Conservation (phyloP, 2,329 filamentous ascomycete species). For the Septoria petroselini region DNA sequence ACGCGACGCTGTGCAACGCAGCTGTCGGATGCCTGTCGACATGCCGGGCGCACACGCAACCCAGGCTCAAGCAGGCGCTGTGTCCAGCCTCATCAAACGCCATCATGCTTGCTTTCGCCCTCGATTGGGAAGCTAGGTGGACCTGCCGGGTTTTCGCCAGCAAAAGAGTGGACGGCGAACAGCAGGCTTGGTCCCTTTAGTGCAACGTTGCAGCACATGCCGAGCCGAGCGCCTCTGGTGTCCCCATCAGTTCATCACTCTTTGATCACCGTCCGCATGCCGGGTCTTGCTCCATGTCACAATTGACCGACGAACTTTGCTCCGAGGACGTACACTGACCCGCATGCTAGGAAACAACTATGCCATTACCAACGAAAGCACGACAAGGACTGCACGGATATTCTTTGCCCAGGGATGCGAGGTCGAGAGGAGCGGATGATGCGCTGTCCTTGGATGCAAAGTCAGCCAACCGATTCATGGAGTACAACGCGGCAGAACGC, state of each 20-base stretch:
- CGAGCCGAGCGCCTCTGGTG: conserved; percentile 14
- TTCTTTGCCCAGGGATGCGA: conserved; percentile 93
- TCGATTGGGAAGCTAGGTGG: conserved; percentile 4
- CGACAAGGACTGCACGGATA: conserved; percentile 65
- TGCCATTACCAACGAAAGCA: conserved; percentile 76
- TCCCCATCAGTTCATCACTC: conserved; percentile 10
- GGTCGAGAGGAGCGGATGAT: conserved; percentile 25
- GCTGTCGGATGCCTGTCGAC: conserved; percentile 29
- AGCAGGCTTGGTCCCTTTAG: conserved; percentile 8
- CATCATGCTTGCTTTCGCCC: conserved; percentile 12
- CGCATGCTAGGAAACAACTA: conserved; percentile 76
- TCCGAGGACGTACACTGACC: conserved; percentile 8
- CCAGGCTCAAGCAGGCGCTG: conserved; percentile 8
- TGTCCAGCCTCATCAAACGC: conserved; percentile 4
- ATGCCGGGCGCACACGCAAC: conserved; percentile 18
- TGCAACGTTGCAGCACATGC: conserved; percentile 28
- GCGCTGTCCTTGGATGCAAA: conserved; percentile 1
- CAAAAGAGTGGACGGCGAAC: conserved; percentile 3
- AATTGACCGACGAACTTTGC: neutral
- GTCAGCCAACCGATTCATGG: no score
- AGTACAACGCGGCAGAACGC: no score
- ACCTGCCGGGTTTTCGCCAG: conserved; percentile 9
- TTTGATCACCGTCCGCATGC: conserved; percentile 19
- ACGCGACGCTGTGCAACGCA: conserved; percentile 25
- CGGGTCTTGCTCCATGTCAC: neutral